Percentiles rank a stretch among this genome's conserved stretches.
Evolutionary conservation across 1,139 yeast genomes (phyloP).

Genomic region (Geotrichum reessii): DNA sequence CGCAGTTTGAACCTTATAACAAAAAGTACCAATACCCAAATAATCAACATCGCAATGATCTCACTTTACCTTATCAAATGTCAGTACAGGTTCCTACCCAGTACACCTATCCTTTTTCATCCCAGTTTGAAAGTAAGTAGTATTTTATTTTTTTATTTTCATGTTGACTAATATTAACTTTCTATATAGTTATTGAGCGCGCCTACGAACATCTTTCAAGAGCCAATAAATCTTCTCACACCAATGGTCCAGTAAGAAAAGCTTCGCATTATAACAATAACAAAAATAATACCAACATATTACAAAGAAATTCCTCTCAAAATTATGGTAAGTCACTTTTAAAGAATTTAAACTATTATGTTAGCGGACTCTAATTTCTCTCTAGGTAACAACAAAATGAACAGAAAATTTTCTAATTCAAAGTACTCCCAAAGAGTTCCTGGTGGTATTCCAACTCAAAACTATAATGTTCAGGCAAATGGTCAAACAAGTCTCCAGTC

Average conservation of each 20-base stretch:
- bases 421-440: background rate
- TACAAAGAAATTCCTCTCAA: conserved; percentile 6
- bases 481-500: background rate
- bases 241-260: background rate
- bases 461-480: background rate
- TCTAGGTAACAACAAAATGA: background rate
- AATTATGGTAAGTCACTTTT: conserved; percentile 12
- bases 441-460: background rate
- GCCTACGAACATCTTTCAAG: conserved; percentile 11
- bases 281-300: background rate
- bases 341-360: background rate
- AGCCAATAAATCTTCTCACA: conserved; percentile 6
- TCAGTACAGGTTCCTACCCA: conserved; percentile 9
- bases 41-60: background rate
- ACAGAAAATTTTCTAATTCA: background rate
- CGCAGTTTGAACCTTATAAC: conserved; percentile 1
- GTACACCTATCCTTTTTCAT: conserved; percentile 12
- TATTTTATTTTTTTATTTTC: background rate
- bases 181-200: conserved; percentile 9
- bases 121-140: conserved; percentile 12
- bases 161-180: background rate
- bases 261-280: background rate
- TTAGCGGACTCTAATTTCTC: background rate
- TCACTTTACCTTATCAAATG: conserved; percentile 1
- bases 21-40: conserved; percentile 1